Evolutionary conservation across 2,329 filamentous ascomycete species (phyloP), one percentile per base, ranked within the genome.

Genomic region (Calonectria pauciramosa): DNA sequence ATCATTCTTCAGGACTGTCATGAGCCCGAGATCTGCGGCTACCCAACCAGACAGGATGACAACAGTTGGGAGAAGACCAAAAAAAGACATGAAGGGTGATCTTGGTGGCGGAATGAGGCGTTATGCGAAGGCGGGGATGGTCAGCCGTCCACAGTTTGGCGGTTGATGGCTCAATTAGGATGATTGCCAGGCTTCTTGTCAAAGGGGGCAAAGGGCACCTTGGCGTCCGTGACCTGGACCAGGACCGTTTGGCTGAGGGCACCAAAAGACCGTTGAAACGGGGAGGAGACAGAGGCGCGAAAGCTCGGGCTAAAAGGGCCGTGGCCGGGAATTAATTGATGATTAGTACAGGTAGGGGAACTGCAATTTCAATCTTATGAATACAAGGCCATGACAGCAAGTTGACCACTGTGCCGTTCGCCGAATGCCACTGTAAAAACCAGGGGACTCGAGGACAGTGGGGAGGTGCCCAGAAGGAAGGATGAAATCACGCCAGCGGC

Each of bases 241-340:
- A 47, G 18, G 30, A 41, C 34, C 20, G 34, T 38, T 38, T 41
- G 34, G 36, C 34, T 28, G 14, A 41, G 23, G 51, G 41, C 34
- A 38, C 34, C 38, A 65, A 34, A 56, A 52, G 56, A 49, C 49
- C 59, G 66, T 73, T 69, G 71, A 69, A 66, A 73, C 66, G 56
- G 59, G 65, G 63, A 56, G 51, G 30, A 26, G 52, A 67, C 36
- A n/a, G 60, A 54, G 36, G 28, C 14, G 36, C 13, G 36, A 59
- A 59, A 30, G 56, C 47, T 38, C 38, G 71, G 51, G 59, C 30
- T 41, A 52, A 60, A 26, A 59, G 36, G 41, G 28, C 56, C 28
- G 36, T 54, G 56, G 47, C 47, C 20, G 64, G 56, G 65, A 38
- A 47, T 51, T 34, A 70, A 59, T 72, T 56, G 47, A 56, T 49